phyloP scores from a whole-genome alignment of 306 rosid genomes.

The Senna tora region DNA sequence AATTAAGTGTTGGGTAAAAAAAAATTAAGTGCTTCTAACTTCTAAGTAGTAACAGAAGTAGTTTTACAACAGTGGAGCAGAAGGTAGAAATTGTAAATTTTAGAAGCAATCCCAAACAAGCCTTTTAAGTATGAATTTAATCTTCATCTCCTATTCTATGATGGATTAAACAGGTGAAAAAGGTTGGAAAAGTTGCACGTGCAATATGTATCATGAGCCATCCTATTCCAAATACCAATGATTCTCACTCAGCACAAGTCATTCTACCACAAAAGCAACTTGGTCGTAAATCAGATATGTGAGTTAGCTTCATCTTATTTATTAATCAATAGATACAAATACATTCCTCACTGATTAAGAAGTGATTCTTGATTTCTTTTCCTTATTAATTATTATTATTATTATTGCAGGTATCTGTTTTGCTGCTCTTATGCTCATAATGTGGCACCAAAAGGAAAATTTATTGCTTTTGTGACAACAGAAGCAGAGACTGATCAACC shows the following conservation, averaged over 20 bases:
- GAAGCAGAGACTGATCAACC: constrained; percentile 84
- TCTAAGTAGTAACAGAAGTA: too few relatives aligned
- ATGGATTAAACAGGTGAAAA: constrained; percentile 55
- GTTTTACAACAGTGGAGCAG: too few relatives aligned
- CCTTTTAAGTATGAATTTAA: too few relatives aligned
- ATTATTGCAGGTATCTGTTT: constrained; percentile 69
- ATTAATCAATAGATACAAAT: too few relatives aligned
- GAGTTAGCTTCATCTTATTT: constrained; percentile 30
- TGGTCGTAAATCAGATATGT: constrained; percentile 81
- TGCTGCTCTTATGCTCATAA: constrained; percentile 88
- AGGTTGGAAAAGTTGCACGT: constrained; percentile 80
- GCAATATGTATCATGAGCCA: constrained; percentile 89
- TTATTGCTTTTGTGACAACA: constrained; percentile 73
- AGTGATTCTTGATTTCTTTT: constrained; percentile 20
- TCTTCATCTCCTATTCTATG: constrained; percentile 11
- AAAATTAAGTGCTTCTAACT: too few relatives aligned
- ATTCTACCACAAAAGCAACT: constrained; percentile 90
- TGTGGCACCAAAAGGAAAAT: constrained; percentile 79
- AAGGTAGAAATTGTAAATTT: too few relatives aligned
- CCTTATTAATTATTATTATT: too few relatives aligned
- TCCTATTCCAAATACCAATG: constrained; percentile 80
- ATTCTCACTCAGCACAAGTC: constrained; percentile 91
- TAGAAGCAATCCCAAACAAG: too few relatives aligned
- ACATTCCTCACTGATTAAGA: constrained; percentile 18
- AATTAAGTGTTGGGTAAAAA: too few relatives aligned